Conservation (phyloP, 805 yeast genomes). For the Candida schatavii region DNA sequence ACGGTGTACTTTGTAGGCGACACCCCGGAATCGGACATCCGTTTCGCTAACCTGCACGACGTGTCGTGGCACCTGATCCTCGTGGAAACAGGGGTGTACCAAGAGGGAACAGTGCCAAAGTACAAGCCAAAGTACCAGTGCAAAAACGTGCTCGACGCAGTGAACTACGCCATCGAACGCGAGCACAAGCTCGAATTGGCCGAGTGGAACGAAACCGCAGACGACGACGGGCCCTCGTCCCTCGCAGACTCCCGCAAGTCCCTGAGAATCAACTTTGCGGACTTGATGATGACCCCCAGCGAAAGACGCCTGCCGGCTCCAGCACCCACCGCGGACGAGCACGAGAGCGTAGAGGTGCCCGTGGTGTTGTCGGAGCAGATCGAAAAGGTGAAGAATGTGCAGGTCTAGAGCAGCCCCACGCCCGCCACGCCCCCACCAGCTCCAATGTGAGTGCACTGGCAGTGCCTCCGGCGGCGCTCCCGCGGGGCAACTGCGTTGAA, state of each 20-base stretch:
- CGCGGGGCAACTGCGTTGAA: too few species aligned
- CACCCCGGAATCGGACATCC: slow-evolving; percentile 84
- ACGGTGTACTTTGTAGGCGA: slow-evolving; percentile 89
- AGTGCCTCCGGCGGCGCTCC: too few species aligned
- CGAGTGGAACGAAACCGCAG: slow-evolving; percentile 66
- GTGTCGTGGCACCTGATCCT: slow-evolving; percentile 80
- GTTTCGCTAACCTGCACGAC: slow-evolving; percentile 86
- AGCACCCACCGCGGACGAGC: slow-evolving; percentile 26
- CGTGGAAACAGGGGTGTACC: slow-evolving; percentile 85
- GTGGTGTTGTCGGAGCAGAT: slow-evolving; percentile 44
- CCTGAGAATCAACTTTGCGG: slow-evolving; percentile 39
- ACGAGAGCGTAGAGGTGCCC: slow-evolving; percentile 51
- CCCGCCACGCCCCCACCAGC: too few species aligned
- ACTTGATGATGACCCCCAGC: slow-evolving; percentile 45
- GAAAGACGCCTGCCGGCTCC: slow-evolving; percentile 17
- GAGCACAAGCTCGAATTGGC: slow-evolving; percentile 70
- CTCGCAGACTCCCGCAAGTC: slow-evolving; percentile 5
- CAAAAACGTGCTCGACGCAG: slow-evolving; percentile 74
- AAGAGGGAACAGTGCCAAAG: slow-evolving; percentile 75
- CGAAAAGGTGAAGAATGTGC: slow-evolving; percentile 34
- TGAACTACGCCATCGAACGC: slow-evolving; percentile 76
- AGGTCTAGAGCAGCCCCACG: slow-evolving; percentile 12
- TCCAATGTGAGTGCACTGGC: too few species aligned
- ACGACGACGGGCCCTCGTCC: slow-evolving; percentile 19
- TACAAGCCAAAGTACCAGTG: slow-evolving; percentile 74